Base-by-base conservation (phyloP, 306 rosid species). In the Cucumis melo region DNA sequence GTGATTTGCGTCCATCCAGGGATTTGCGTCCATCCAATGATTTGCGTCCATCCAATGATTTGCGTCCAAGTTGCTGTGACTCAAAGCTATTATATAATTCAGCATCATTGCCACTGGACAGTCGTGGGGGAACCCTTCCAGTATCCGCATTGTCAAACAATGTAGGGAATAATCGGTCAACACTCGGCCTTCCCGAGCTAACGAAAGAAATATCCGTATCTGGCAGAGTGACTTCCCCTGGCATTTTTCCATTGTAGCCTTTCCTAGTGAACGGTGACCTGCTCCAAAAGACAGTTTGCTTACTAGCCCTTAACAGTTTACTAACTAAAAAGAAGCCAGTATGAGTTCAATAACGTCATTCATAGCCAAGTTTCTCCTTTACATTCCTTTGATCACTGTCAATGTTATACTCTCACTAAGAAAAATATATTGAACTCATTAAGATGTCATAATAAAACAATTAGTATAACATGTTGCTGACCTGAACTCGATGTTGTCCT, bases 241-340 rank as follows among this genome's bases (percentile, higher is more conserved):
- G 83, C 17, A 87, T 78, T 77, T 65, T 94, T n/a, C 89, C 88
- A 77, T 70, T 83, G 54, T 80, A 78, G 71, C 89, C 88, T 80
- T 81, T 94, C 85, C 96, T 83, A 51, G 85, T 81, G 81, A 94
- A 86, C 19, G 98, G 98, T 23, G 98, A 93, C 88, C 98, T 93
- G 92, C 55, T 87, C 80, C 41, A 81, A 81, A 65, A 46, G 54
- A 53, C 63, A 36, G 51, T 19, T 66, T 64, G 17, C 74, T 17
- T 36, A 66, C 5, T 19, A 64, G 29, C 23, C 29, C 34, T 24
- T 6, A 5, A 44, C 24, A 23, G 23, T 5, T 3, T 17, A 24
- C 51, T 56, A 55, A 74, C 9, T 29, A 15, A 23, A 19, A 36
- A 23, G 38, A 39, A 44, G 57, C 42, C 19, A 23, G 23, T 23